Conservation (phyloP, 1,284 basidiomycete genomes). For the Erythrobasidium hasegawianum region DNA sequence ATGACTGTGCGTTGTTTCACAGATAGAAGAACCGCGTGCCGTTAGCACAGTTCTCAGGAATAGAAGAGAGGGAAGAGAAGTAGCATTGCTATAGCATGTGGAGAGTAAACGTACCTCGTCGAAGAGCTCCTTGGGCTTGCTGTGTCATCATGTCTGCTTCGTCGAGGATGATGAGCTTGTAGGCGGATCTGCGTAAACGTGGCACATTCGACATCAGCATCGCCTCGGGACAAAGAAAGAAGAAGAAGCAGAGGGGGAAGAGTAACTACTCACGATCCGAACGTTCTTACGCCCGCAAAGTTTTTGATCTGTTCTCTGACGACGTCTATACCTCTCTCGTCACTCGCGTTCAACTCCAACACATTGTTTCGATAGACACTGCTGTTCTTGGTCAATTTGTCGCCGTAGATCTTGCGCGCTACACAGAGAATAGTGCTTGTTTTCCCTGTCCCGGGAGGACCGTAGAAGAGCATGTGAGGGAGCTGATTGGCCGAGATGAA, state of each 20-base stretch:
- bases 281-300: constrained; percentile 91
- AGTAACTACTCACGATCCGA: constrained; percentile 55
- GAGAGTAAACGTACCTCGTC: constrained; percentile 67
- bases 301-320: constrained; percentile 98
- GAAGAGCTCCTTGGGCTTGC: constrained; percentile 89
- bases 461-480: constrained; percentile 95
- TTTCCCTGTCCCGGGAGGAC: constrained; percentile 94
- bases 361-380: constrained; percentile 68
- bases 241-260: not conserved
- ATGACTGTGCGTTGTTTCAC: constrained; percentile 78
- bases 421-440: constrained; percentile 97
- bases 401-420: constrained; percentile 85
- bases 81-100: not conserved
- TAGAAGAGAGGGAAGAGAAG: not conserved
- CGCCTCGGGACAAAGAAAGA: not conserved
- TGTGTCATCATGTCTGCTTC: constrained; percentile 99
- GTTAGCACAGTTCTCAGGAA: not conserved
- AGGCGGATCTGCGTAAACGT: constrained; percentile 61
- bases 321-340: constrained; percentile 96
- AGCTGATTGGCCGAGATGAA: constrained; percentile 93
- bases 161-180: constrained; percentile 96
- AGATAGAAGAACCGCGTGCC: not conserved
- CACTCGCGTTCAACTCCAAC: constrained; percentile 94
- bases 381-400: constrained; percentile 32
- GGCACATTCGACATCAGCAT: not conserved